A percentile compares a stretch with the other conserved stretches of the same genome.
phyloP scores from a whole-genome alignment of 176 grass and related monocot genomes.

The Alopecurus myosuroides region DNA sequence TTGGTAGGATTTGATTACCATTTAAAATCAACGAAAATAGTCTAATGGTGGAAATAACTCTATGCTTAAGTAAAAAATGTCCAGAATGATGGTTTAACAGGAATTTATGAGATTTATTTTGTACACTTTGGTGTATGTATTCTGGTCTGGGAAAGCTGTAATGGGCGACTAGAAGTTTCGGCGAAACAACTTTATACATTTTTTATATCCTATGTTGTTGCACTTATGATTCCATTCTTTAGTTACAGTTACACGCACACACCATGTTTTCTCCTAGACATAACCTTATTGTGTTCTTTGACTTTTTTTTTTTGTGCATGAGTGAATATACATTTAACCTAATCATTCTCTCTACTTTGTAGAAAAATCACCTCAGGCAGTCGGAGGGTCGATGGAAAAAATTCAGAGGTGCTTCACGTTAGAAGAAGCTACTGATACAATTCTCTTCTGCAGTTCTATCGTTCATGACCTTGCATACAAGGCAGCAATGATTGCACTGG shows the following conservation, averaged over 20 bases:
- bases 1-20: neutral
- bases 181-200: neutral
- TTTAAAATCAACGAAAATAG: constrained; percentile 9
- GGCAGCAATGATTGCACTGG: constrained; percentile 69
- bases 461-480: constrained; percentile 76
- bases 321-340: constrained; percentile 8
- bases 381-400: constrained; percentile 44
- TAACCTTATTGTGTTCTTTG: constrained; percentile 10
- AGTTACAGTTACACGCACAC: neutral
- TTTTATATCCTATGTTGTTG: neutral
- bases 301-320: neutral
- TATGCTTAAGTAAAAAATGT: constrained; percentile 9
- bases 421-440: constrained; percentile 81
- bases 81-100: neutral
- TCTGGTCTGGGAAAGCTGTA: neutral
- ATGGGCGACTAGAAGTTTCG: neutral
- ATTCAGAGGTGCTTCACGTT: constrained; percentile 71
- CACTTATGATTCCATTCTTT: neutral
- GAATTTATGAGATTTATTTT: neutral
- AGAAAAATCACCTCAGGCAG: constrained; percentile 32
- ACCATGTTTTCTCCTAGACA: constrained; percentile 1
- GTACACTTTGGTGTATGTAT: neutral
- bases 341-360: constrained; percentile 13
- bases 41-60: neutral
- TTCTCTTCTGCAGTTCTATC: constrained; percentile 89